Evolutionary conservation across 164 flowering plant species (phyloP).

Genomic region (Paratinospora sagittata): DNA sequence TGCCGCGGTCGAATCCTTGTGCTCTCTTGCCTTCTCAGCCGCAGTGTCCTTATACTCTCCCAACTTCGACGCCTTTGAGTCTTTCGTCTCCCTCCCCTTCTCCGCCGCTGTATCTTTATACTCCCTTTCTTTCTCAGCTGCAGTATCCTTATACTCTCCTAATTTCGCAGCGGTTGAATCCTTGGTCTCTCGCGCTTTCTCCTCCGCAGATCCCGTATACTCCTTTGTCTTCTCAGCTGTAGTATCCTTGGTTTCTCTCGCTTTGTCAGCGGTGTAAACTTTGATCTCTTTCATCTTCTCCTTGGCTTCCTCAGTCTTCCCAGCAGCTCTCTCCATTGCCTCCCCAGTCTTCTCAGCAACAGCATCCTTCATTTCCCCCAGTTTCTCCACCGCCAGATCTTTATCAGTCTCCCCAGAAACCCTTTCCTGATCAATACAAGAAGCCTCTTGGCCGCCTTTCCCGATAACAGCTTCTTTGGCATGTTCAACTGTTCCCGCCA

Average conservation of each 20-base stretch:
- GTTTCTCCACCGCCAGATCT: too few species aligned
- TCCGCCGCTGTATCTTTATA: conserved; percentile 11
- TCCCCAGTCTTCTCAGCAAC: conserved; percentile 6
- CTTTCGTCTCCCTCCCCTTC: conserved; percentile 24
- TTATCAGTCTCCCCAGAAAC: too few species aligned
- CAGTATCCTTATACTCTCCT: background rate
- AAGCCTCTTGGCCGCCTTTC: conserved; percentile 15
- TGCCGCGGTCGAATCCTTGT: too few species aligned
- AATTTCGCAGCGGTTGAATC: conserved; percentile 14
- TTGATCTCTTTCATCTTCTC: conserved; percentile 21
- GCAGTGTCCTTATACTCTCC: conserved; percentile 12
- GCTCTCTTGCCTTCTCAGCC: too few species aligned
- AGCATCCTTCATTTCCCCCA: too few species aligned
- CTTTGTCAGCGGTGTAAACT: conserved; percentile 25
- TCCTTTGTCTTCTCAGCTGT: conserved; percentile 16
- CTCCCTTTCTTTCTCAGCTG: conserved; percentile 25
- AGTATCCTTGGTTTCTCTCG: conserved; percentile 23
- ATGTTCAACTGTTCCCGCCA: conserved; percentile 41
- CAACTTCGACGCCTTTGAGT: conserved; percentile 17
- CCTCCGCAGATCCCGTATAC: conserved; percentile 13
- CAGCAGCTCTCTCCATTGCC: conserved; percentile 9
- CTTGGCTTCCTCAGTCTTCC: conserved; percentile 23
- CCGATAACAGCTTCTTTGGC: conserved; percentile 51
- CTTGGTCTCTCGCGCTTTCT: conserved; percentile 22
- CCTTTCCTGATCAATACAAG: conserved; percentile 8